Conservation (phyloP, 2,329 filamentous ascomycete genomes). For the Xylariaceae sp. region DNA sequence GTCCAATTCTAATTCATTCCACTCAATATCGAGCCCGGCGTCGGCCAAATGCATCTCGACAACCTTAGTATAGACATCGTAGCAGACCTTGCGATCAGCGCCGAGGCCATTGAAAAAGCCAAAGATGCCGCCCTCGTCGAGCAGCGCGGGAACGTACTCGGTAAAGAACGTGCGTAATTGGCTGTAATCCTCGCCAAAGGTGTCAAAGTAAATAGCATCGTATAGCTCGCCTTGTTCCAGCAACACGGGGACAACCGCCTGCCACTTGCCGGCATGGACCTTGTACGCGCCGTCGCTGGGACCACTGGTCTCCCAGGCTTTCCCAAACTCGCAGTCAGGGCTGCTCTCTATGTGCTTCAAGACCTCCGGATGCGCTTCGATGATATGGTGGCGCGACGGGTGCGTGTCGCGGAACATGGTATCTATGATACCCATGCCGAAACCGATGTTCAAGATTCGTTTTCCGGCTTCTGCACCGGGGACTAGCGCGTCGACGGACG, state of each 20-base stretch:
- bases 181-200: slow-evolving; percentile 89
- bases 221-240: slow-evolving; percentile 66
- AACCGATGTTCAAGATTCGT: slow-evolving; percentile 78
- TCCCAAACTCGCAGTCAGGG: slow-evolving; percentile 49
- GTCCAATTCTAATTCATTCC: slow-evolving; percentile 73
- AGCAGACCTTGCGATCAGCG: slow-evolving; percentile 86
- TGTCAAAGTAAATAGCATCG: slow-evolving; percentile 95
- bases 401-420: slow-evolving; percentile 64
- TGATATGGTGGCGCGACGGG: slow-evolving; percentile 72
- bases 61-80: slow-evolving; percentile 92
- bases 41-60: slow-evolving; percentile 88
- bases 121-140: slow-evolving; percentile 70
- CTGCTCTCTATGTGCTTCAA: slow-evolving; percentile 54
- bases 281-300: slow-evolving; percentile 65
- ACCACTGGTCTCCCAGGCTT: slow-evolving; percentile 50
- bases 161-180: slow-evolving; percentile 84
- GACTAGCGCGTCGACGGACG: slow-evolving; percentile 65
- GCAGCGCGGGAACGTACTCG: slow-evolving; percentile 75
- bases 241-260: slow-evolving; percentile 68
- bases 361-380: slow-evolving; percentile 79
- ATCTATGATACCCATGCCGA: slow-evolving; percentile 89
- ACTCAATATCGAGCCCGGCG: slow-evolving; percentile 84
- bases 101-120: slow-evolving; percentile 90
- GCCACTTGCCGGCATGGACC: slow-evolving; percentile 73
- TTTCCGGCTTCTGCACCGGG: slow-evolving; percentile 45